Evolutionary conservation across 2,329 filamentous ascomycete species (phyloP), one percentile per base, ranked within the genome.

Genomic region (Fusarium coicis): DNA sequence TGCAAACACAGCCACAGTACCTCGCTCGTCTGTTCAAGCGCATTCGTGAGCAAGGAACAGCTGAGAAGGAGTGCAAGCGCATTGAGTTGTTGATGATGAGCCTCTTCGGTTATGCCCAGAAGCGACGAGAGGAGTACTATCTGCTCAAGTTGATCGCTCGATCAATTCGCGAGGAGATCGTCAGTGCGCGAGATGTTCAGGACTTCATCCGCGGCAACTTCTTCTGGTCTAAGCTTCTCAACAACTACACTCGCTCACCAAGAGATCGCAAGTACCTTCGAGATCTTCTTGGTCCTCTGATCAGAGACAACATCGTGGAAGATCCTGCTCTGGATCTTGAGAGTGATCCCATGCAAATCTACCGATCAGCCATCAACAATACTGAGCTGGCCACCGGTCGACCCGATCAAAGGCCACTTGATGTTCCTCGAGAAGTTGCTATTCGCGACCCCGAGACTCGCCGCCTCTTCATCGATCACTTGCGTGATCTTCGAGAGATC

Each of bases 311-410:
- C 79, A 95, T 99, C 77, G 92, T 98, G 61, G 96, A 97, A 61
- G 96, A 98, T 75, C 92, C 95, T 18, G 92, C 92, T 10, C 86
- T 99, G 39, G 96, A 99, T 80, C 87, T 99, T 32, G 96, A 99
- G 83, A 98, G 96, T 80, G 96, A 99, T 79, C 96, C 96, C 0
- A 92, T 98, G 86, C 96, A 98, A 77, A 99, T 99, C 64, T 98
- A 99, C 83, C 91, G 93, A 46, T 96, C 95, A 10, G 92, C 94
- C 19, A 97, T 99, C 84, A 98, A 97, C 84, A 97, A 99, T 77
- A 96, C 98, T 82, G 96, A 99, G 83, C 90, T 99, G 30, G 92
- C 94, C 23, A 99, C 96, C 0, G 96, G 96, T 9, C 90, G 91
- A 73, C 91, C 94, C 26, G 97, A 95, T 80, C 89, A 89, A 55